phyloP scores from a whole-genome alignment of 495 filamentous ascomycete species.

The Xylaria cubensis region DNA sequence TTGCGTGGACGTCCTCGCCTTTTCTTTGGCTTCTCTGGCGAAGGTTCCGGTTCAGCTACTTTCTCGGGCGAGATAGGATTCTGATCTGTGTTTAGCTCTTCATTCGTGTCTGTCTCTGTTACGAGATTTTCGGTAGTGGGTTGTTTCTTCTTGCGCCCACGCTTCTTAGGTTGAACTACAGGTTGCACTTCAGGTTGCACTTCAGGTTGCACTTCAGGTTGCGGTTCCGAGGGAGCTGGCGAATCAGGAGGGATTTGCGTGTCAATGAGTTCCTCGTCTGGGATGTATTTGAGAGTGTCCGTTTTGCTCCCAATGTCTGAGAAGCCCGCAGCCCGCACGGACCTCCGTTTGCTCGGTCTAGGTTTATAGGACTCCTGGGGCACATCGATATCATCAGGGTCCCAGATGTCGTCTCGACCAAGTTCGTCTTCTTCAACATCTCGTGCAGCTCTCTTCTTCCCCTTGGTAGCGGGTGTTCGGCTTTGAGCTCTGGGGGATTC shows the following conservation, averaged over 20 bases:
- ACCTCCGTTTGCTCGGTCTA: conserved; percentile 21
- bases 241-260: conserved; percentile 21
- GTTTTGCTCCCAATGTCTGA: neutral
- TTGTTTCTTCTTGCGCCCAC: conserved; percentile 41
- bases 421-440: conserved; percentile 37
- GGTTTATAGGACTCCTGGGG: conserved; percentile 30
- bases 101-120: conserved; percentile 11
- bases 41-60: conserved; percentile 17
- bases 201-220: conserved; percentile 23
- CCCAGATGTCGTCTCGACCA: conserved; percentile 21
- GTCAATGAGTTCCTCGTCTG: conserved; percentile 11
- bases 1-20: conserved; percentile 39
- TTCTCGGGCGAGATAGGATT: neutral
- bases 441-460: conserved; percentile 27
- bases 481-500: conserved; percentile 9
- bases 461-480: conserved; percentile 19
- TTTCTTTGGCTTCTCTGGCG: conserved; percentile 35
- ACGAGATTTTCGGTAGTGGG: neutral
- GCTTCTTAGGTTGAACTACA: conserved; percentile 32
- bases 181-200: conserved; percentile 19
- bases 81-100: conserved; percentile 8
- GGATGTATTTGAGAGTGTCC: neutral
- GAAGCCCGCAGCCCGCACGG: conserved; percentile 13
- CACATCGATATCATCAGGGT: conserved; percentile 3
- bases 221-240: conserved; percentile 21